Evolutionary conservation across 1,139 yeast genomes (phyloP), one percentile per base, ranked within the genome.

Genomic region (Wickerhamiella pararugosa): DNA sequence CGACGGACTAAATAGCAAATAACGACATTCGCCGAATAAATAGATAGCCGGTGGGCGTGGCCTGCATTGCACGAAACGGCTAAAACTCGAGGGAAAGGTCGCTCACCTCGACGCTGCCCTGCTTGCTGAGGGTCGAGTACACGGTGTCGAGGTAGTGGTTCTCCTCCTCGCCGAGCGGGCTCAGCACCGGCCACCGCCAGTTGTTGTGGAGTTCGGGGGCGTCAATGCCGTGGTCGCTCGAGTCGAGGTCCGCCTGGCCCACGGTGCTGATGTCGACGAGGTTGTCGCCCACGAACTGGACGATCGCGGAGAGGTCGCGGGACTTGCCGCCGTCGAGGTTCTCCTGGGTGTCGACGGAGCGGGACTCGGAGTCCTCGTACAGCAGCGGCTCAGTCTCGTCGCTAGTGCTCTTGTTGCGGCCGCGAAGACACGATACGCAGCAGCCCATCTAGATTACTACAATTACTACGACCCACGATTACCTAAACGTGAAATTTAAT

Each of bases 221-320:
- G 36, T 37, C 4, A 45, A 27, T 25, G 31, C 29, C 36, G 7
- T 11, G 33, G 28, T 36, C 39, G 6, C 30, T 43, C 47, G 36
- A 15, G 21, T 44, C 43, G 11, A 44, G 31, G 33, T 48, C 52
- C 25, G 47, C 39, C 30, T 36, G 37, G 10, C 37, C 36, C 26
- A 48, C 25, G 7, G 46, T 30, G 9, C 49, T 38, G 9, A 50
- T 38, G 25, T 51, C 53, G n/a, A 51, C 46, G 39, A 51, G 44
- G 34, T 40, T 43, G 11, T 50, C 52, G 26, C 35, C 21, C 15
- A 38, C 41, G 25, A 21, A 38, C 33, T 36, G 25, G 25, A 38
- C 34, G 28, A 33, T 36, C 6, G 36, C 31, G 7, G 27, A 32
- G 28, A 38, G 29, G 26, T 38, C 41, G 29, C 41, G 41, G 2